Base-by-base conservation (phyloP, 1,284 basidiomycete species). In the Moesziomyces antarcticus region DNA sequence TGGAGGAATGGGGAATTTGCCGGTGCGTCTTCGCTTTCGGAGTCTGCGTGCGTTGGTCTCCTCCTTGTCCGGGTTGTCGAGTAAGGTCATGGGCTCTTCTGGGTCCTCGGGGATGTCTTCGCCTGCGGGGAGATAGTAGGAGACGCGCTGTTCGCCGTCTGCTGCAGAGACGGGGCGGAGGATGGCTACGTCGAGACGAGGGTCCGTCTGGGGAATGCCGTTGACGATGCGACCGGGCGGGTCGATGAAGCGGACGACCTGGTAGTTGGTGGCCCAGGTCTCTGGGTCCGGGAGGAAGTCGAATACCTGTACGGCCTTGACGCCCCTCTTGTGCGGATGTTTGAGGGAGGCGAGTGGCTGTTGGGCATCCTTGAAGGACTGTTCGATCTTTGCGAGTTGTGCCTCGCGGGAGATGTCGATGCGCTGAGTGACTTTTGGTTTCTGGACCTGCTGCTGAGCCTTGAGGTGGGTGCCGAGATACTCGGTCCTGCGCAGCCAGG, bases 231-330 rank as follows among this genome's bases (percentile, higher is more conserved):
- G 70, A 35, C 82, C 82, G 5, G 82, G 77, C 21, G 64, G 69
- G 53, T 81, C 79, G 42, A 69, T 68, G 67, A 84, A 84, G 20
- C 79, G 78, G n/a, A 83, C 79, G 10, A 84, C 61, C 41, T 82
- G 75, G 57, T 77, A 75, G 20, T 74, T 56, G 33, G 82, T 83
- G 7, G 82, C 78, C 82, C 82, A 84, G 3, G 82, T 84, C 45
- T 84, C 81, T 24, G 77, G 69, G 51, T 84, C 82, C 5, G 82
- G 82, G 25, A 83, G 71, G 56, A 84, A 67, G 50, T 81, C 78
- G 64, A 75, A 81, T 13, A 73, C 61, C 49, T 80, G 73, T 14
- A 78, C 68, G 4, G 82, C 79, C 30, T 70, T 76, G 49, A 84
- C 69, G 58, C 67, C 68, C 5, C 60, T 52, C 66, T 84, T 84